Evolutionary conservation across 140 eudicot genomes (phyloP).

Genomic region (Cichorium intybus): DNA sequence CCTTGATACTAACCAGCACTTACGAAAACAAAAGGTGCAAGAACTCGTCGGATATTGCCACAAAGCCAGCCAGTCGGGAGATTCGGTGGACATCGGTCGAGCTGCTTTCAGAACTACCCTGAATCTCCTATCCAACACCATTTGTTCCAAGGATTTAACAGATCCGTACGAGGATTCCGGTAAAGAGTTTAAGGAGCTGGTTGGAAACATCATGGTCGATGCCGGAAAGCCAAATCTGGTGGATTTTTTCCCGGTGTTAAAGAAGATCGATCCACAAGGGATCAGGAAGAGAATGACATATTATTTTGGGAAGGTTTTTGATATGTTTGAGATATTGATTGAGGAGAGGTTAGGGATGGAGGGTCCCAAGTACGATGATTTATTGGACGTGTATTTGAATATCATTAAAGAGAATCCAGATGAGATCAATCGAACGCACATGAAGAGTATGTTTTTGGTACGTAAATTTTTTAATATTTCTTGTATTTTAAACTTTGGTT

Average conservation of each 20-base stretch:
- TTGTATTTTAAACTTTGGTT: neutral
- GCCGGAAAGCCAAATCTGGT: constrained; percentile 48
- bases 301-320: constrained; percentile 32
- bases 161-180: constrained; percentile 47
- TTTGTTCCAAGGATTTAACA: constrained; percentile 49
- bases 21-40: constrained; percentile 46
- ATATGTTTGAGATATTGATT: constrained; percentile 31
- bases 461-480: neutral
- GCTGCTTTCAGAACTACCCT: constrained; percentile 58
- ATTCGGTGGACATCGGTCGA: constrained; percentile 48
- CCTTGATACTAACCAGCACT: constrained; percentile 49
- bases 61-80: constrained; percentile 27
- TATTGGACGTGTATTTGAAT: constrained; percentile 42
- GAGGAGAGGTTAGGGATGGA: constrained; percentile 33
- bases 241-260: constrained; percentile 45
- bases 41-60: constrained; percentile 43
- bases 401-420: constrained; percentile 34
- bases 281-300: constrained; percentile 27
- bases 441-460: constrained; percentile 50
- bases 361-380: constrained; percentile 18
- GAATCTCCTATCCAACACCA: constrained; percentile 50
- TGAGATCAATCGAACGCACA: constrained; percentile 36
- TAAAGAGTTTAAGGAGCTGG: constrained; percentile 42
- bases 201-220: constrained; percentile 35
- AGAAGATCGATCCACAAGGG: constrained; percentile 40